Evolutionary conservation across 106 monocot species (phyloP).

Genomic region (Dendrobium nobile): DNA sequence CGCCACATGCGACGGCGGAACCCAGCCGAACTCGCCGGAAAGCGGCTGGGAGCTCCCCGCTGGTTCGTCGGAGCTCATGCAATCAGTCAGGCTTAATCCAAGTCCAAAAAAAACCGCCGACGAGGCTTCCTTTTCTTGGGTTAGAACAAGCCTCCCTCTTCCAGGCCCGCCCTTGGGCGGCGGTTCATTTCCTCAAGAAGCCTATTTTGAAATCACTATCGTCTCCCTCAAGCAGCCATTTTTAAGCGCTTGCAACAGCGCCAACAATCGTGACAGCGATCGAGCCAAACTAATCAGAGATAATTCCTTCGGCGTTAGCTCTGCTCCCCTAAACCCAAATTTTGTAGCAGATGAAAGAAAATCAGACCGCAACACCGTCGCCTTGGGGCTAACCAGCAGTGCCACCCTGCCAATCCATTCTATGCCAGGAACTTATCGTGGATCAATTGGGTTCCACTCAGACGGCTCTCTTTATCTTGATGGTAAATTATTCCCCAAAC

Average conservation of each 20-base stretch:
- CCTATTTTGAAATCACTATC: conserved; percentile 79
- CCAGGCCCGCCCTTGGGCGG: conserved; percentile 50
- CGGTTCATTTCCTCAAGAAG: conserved; percentile 66
- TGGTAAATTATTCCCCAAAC: conserved; percentile 28
- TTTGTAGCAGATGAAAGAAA: background rate
- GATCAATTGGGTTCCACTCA: conserved; percentile 76
- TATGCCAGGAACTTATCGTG: conserved; percentile 43
- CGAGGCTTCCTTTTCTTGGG: background rate
- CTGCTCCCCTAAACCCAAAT: background rate
- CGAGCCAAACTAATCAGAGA: conserved; percentile 32
- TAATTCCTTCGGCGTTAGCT: background rate
- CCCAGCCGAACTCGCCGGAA: no score
- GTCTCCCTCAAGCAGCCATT: conserved; percentile 24
- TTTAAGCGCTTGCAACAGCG: background rate
- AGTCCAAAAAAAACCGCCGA: background rate
- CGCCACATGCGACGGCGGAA: conserved; percentile 4
- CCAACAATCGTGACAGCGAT: conserved; percentile 21
- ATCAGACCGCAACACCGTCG: conserved; percentile 10
- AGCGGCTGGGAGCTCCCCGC: conserved; percentile 27
- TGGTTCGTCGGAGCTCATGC: conserved; percentile 59
- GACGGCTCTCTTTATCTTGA: conserved; percentile 65
- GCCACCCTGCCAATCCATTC: background rate
- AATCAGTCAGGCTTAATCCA: conserved; percentile 50
- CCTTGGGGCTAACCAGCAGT: conserved; percentile 37
- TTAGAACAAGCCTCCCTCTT: conserved; percentile 52